Evolutionary conservation across 148 eudicot species (phyloP).

Genomic region (Camellia sinensis): DNA sequence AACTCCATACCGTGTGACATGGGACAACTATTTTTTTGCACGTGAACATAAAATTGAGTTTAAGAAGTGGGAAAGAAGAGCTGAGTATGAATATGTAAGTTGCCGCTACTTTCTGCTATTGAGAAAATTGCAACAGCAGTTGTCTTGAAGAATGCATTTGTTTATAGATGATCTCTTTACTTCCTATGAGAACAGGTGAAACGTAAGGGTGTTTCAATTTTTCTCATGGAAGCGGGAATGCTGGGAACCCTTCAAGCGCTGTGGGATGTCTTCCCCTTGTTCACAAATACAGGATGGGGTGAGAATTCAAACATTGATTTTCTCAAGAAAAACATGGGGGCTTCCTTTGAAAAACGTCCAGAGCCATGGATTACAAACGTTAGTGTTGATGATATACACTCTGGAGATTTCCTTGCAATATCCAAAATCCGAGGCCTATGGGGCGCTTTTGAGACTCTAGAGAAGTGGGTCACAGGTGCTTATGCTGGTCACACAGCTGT

Average conservation of each 20-base stretch:
- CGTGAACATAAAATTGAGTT: constrained; percentile 87
- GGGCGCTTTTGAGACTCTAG: constrained; percentile 98
- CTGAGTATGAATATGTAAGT: constrained; percentile 90
- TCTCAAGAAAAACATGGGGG: constrained; percentile 85
- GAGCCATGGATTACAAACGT: constrained; percentile 88
- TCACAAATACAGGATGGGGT: constrained; percentile 86
- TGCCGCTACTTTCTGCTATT: not conserved
- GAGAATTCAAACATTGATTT: constrained; percentile 81
- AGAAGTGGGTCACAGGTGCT: constrained; percentile 96
- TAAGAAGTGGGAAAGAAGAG: constrained; percentile 80
- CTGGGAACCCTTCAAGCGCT: constrained; percentile 82
- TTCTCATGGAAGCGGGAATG: constrained; percentile 96
- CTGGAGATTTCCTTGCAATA: constrained; percentile 92
- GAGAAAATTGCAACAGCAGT: not conserved
- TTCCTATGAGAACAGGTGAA: constrained; percentile 57
- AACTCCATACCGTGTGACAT: constrained; percentile 93
- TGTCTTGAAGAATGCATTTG: constrained; percentile 1
- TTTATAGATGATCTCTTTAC: not conserved
- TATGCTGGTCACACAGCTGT: constrained; percentile 97
- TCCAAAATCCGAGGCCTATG: constrained; percentile 93
- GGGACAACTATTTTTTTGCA: constrained; percentile 78
- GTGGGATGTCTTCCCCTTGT: constrained; percentile 86
- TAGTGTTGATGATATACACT: constrained; percentile 68
- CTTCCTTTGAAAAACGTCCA: constrained; percentile 76
- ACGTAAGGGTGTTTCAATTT: constrained; percentile 79